Percentiles rank a stretch among this genome's conserved stretches.
These are phyloP conservation scores for Trametes cingulata DNA, from an alignment of 768 basidiomycete genomes.

Conservation along the genomic window DNA sequence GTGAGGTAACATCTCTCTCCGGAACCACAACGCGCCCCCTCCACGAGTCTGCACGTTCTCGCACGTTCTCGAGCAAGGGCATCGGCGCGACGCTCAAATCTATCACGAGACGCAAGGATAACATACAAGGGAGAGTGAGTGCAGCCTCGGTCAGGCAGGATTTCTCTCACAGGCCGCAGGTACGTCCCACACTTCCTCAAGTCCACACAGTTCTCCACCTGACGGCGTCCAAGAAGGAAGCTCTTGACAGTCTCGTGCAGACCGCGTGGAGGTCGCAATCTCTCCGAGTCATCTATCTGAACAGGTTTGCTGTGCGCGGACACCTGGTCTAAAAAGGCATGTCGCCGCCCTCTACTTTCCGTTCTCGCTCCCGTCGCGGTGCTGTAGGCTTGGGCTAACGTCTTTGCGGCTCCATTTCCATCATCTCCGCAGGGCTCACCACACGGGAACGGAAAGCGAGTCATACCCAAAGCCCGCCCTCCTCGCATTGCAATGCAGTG, in stretches of 20 bases:
- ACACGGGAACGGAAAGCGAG: not conserved
- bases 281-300: slow-evolving; percentile 8
- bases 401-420: not conserved
- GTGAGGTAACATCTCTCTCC: not conserved
- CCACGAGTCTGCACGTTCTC: not conserved
- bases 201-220: not conserved
- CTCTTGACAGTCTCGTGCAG: not conserved
- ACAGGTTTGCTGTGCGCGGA: slow-evolving; percentile 8
- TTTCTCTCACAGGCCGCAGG: slow-evolving; percentile 1
- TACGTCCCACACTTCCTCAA: not conserved
- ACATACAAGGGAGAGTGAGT: not conserved
- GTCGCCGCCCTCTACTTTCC: not conserved
- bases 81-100: too few relatives aligned
- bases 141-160: not conserved
- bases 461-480: slow-evolving; percentile 2
- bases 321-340: slow-evolving; percentile 19
- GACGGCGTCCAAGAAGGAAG: not conserved
- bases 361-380: not conserved
- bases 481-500: slow-evolving; percentile 23
- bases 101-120: not conserved
- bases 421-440: not conserved
- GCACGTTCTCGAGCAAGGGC: not conserved
- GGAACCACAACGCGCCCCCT: not conserved
- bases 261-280: not conserved
- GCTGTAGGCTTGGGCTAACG: not conserved